Conservation (phyloP, 2,329 filamentous ascomycete species). For the Cercospora berteroae region DNA sequence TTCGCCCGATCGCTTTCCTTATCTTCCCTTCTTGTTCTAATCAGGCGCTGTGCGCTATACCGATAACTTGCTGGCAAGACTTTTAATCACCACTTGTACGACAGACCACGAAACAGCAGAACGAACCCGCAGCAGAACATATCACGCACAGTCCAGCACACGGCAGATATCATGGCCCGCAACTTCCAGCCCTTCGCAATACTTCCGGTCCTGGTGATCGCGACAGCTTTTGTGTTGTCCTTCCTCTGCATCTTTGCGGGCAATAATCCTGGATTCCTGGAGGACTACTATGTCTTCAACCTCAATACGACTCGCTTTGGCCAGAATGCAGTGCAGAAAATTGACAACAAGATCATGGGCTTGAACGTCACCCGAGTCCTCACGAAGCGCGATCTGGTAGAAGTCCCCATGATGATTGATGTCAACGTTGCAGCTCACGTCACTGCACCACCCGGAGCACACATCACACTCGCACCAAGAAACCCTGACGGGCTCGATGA, state of each 20-base stretch:
- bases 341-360: slow-evolving; percentile 31
- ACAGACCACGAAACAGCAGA: not conserved
- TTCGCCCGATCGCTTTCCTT: not conserved
- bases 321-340: slow-evolving; percentile 36
- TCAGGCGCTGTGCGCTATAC: slow-evolving; percentile 8
- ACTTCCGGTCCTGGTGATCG: slow-evolving; percentile 42
- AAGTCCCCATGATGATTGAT: slow-evolving; percentile 12
- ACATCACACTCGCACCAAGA: slow-evolving; percentile 27
- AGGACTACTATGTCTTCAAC: slow-evolving; percentile 57
- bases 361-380: slow-evolving; percentile 23
- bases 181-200: slow-evolving; percentile 24
- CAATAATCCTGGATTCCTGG: slow-evolving; percentile 55
- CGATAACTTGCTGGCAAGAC: slow-evolving; percentile 11
- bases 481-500: slow-evolving; percentile 24
- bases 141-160: not conserved
- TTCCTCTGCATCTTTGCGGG: slow-evolving; percentile 63
- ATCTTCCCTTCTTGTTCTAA: not conserved
- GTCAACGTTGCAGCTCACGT: slow-evolving; percentile 10
- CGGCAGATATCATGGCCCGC: slow-evolving; percentile 11
- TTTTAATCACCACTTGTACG: not conserved
- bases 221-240: slow-evolving; percentile 57
- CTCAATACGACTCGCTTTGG: slow-evolving; percentile 60
- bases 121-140: not conserved
- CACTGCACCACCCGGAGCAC: slow-evolving; percentile 16
- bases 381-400: slow-evolving; percentile 22